phyloP scores from a whole-genome alignment of 108 stramenopile species.

The Nitzschia sp. region DNA sequence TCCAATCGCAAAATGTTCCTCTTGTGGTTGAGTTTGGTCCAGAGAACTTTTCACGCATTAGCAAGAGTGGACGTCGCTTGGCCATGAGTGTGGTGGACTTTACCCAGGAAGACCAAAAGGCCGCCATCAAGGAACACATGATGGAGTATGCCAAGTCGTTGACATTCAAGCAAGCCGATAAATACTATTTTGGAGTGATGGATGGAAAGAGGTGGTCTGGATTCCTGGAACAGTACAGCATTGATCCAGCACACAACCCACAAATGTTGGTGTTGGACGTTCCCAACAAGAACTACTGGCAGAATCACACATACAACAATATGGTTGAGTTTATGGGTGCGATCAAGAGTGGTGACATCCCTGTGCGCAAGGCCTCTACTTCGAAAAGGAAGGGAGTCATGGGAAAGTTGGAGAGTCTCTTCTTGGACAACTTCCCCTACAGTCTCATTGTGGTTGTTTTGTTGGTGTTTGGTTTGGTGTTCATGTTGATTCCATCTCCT shows the following conservation, averaged over 20 bases:
- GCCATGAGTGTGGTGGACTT: constrained; percentile 70
- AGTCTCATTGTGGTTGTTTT: constrained; percentile 27
- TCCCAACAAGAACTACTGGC: constrained; percentile 62
- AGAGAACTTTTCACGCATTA: constrained; percentile 70
- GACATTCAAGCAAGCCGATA: constrained; percentile 27
- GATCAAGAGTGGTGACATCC: constrained; percentile 30
- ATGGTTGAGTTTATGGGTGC: constrained; percentile 35
- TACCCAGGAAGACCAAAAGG: constrained; percentile 37
- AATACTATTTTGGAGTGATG: constrained; percentile 72
- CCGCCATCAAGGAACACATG: constrained; percentile 46
- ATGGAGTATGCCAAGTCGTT: constrained; percentile 49
- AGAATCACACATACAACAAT: constrained; percentile 47
- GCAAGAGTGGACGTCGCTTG: constrained; percentile 60
- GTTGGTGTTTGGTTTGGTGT: constrained; percentile 16
- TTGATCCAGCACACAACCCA: constrained; percentile 48
- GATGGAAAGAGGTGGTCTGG: constrained; percentile 74
- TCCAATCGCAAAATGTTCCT: constrained; percentile 57
- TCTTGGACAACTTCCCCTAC: constrained; percentile 32
- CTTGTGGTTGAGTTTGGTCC: constrained; percentile 59
- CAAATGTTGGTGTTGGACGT: constrained; percentile 72
- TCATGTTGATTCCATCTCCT: constrained; percentile 16
- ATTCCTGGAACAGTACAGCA: constrained; percentile 69
- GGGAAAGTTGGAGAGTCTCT: constrained; percentile 21
- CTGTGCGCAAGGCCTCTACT: not conserved
- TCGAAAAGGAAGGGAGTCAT: constrained; percentile 12